These are phyloP conservation scores for Penicillium sp. DNA, from an alignment of 2,329 filamentous ascomycete genomes.

Conservation along the genomic window DNA sequence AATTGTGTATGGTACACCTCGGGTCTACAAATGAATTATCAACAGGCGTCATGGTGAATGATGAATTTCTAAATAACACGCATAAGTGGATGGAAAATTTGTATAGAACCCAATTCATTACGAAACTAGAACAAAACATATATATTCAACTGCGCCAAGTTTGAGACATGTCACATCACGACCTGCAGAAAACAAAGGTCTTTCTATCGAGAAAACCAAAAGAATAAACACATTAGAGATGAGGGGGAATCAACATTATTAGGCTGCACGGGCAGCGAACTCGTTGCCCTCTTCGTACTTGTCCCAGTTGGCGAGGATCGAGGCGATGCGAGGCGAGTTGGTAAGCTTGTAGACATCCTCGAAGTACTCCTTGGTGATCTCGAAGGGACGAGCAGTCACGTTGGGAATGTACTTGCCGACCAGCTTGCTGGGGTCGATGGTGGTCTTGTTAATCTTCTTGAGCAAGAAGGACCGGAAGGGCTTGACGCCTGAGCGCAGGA, in stretches of 20 bases:
- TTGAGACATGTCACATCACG: constrained; percentile 25
- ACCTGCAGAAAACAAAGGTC: constrained; percentile 15
- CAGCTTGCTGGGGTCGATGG: constrained; percentile 93
- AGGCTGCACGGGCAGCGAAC: constrained; percentile 18
- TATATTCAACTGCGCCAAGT: constrained; percentile 23
- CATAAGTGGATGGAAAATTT: not conserved
- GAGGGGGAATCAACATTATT: constrained; percentile 18
- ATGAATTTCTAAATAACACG: not conserved
- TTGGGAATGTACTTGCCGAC: constrained; percentile 99
- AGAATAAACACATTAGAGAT: constrained; percentile 13
- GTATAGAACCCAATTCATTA: constrained; percentile 6
- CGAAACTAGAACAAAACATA: constrained; percentile 14
- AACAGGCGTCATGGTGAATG: not conserved
- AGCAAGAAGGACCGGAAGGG: constrained; percentile 97
- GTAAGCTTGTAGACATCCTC: constrained; percentile 96
- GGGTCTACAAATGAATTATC: not conserved
- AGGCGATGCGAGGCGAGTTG: constrained; percentile 60
- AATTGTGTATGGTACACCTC: not conserved
- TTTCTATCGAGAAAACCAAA: constrained; percentile 18
- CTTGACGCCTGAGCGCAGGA: constrained; percentile 96
- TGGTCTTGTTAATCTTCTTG: constrained; percentile 99
- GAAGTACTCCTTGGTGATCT: constrained; percentile 97
- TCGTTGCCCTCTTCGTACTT: constrained; percentile 54
- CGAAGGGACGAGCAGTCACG: constrained; percentile 92
- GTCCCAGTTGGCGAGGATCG: constrained; percentile 75